phyloP scores from a whole-genome alignment of 768 basidiomycete species.

The Termitomyces sp. region DNA sequence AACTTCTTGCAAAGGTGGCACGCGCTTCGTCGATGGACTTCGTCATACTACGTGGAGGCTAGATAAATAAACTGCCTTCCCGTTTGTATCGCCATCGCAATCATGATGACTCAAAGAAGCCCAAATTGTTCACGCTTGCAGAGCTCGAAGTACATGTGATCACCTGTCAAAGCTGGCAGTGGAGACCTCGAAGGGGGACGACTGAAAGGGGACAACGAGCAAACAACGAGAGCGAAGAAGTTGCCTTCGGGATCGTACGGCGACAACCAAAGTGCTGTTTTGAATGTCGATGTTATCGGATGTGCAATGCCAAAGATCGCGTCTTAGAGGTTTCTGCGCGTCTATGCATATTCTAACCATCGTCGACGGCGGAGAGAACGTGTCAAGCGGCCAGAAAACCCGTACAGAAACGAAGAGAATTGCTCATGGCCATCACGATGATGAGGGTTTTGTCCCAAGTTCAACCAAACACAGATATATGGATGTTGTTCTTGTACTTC shows the following conservation, averaged over 20 bases:
- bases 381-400: too few species aligned
- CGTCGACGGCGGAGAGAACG: too few species aligned
- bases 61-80: neutral
- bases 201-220: neutral
- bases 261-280: neutral
- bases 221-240: neutral
- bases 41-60: neutral
- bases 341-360: neutral
- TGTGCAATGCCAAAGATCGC: neutral
- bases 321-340: neutral
- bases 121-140: neutral
- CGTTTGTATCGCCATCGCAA: slow-evolving; percentile 5
- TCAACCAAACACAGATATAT: too few species aligned
- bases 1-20: neutral
- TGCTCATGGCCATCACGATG: neutral
- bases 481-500: too few species aligned
- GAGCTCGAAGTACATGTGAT: neutral
- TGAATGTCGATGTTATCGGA: neutral
- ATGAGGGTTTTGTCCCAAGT: too few species aligned
- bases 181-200: too few species aligned
- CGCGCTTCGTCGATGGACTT: slow-evolving; percentile 11
- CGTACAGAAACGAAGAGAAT: neutral
- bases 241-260: too few species aligned
- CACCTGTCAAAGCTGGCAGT: neutral
- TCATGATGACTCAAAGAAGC: slow-evolving; percentile 10